These are phyloP conservation scores for Orychophragmus violaceus DNA, from an alignment of 345 rosid genomes.

Conservation along the genomic window DNA sequence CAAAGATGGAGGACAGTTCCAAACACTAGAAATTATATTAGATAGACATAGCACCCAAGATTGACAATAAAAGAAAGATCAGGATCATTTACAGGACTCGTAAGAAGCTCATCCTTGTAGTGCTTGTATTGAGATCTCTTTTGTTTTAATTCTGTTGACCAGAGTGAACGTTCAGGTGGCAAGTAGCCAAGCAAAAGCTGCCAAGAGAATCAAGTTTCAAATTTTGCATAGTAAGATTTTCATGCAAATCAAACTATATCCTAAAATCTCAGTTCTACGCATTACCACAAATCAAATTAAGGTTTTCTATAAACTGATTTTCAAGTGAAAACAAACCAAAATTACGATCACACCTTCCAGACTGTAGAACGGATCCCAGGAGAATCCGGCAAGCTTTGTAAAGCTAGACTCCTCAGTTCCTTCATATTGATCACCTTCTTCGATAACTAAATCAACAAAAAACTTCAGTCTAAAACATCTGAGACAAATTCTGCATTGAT, in stretches of 20 bases:
- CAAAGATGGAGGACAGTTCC: too few relatives aligned
- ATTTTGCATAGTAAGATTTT: neutral
- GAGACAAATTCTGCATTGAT: neutral
- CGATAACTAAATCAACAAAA: slow-evolving; percentile 44
- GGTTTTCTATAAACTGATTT: neutral
- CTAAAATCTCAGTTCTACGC: neutral
- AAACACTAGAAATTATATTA: too few relatives aligned
- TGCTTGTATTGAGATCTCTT: slow-evolving; percentile 85
- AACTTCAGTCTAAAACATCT: neutral
- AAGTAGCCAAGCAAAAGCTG: slow-evolving; percentile 92
- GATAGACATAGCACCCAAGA: too few relatives aligned
- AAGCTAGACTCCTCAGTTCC: slow-evolving; percentile 77
- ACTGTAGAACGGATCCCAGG: slow-evolving; percentile 81
- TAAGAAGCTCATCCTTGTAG: slow-evolving; percentile 81
- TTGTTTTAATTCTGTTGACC: slow-evolving; percentile 76
- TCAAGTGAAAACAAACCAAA: neutral
- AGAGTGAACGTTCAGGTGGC: slow-evolving; percentile 76
- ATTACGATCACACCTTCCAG: slow-evolving; percentile 61
- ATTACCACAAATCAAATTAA: neutral
- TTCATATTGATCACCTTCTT: slow-evolving; percentile 74
- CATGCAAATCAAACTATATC: neutral
- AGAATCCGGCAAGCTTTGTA: slow-evolving; percentile 82
- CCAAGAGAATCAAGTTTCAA: slow-evolving; percentile 13
- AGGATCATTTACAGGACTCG: slow-evolving; percentile 75
- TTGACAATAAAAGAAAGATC: neutral